Evolutionary conservation across 306 rosid genomes (phyloP).

Genomic region (peach (Prunus persica)): DNA sequence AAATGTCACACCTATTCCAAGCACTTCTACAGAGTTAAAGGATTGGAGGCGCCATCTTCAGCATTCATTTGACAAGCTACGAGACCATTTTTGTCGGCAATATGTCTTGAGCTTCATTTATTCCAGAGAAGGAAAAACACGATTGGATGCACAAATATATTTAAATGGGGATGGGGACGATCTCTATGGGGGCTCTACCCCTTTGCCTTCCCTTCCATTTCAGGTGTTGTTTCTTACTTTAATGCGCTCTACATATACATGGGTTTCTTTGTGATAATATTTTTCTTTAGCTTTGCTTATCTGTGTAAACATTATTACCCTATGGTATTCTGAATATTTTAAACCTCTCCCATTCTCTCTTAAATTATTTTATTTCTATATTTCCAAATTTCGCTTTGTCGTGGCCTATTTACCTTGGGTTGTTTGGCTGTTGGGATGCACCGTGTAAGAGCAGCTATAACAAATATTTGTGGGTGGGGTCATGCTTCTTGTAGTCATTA

Average conservation of each 20-base stretch:
- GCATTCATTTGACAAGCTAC: slow-evolving; percentile 88
- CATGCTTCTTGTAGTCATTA: neutral
- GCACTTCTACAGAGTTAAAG: slow-evolving; percentile 62
- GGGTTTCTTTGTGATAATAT: neutral
- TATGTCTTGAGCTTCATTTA: slow-evolving; percentile 90
- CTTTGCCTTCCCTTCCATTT: slow-evolving; percentile 94
- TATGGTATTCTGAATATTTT: neutral
- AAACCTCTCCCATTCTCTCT: neutral
- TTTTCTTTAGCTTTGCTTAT: neutral
- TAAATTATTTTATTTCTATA: neutral
- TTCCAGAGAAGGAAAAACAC: slow-evolving; percentile 91
- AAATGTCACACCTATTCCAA: slow-evolving; percentile 42
- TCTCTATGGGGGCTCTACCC: slow-evolving; percentile 58
- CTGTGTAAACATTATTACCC: neutral
- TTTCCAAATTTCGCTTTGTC: neutral
- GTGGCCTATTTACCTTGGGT: neutral
- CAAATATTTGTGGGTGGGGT: neutral
- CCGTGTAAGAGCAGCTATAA: neutral
- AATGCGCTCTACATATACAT: neutral
- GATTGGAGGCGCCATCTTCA: slow-evolving; percentile 96
- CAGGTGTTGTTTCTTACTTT: slow-evolving; percentile 58
- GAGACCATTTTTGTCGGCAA: slow-evolving; percentile 91
- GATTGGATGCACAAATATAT: slow-evolving; percentile 80
- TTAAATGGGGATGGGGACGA: slow-evolving; percentile 59
- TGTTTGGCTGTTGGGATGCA: neutral